Base-by-base conservation (phyloP, 306 rosid species). In the Trifolium subterraneum region DNA sequence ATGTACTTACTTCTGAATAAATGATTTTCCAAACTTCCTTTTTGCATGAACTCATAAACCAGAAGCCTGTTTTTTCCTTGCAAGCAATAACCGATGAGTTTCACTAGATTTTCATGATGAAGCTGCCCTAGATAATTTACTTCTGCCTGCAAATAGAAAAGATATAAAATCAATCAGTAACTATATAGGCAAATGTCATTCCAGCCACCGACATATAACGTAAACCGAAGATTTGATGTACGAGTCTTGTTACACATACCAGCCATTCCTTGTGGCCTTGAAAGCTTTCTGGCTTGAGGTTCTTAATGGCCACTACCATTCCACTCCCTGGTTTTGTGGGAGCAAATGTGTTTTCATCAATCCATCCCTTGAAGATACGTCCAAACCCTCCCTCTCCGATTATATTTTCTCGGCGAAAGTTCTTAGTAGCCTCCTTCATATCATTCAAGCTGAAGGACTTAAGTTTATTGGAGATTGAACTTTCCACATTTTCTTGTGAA, bases 231-330 rank as follows among this genome's bases (percentile, higher is more conserved):
- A 7, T 55, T 11, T 6, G 13, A 25, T 54, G 35, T 62, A 75
- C 22, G 74, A 64, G 45, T 70, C 44, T 55, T 63, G 10, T 73
- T 86, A 45, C 61, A 90, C 98, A 31, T 88, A 94, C 97, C 67
- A 94, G 98, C 97, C 98, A 94, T 82, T 94, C 98, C 74, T 87
- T 91, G 93, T 94, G 93, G 38, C 98, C 97, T 81, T 91, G 96
- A 84, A 88, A 92, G 84, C 98, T 94, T 82, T 83, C 98, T 68
- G 79, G 86, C 81, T 91, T 94, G 68, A 94, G 97, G 67, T 59
- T 90, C 86, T 94, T 94, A 74, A 94, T 81, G 55, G 97, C 98
- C 59, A 94, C 98, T 29, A 91, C 97, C 35, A 86, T 87, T 63
- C 98, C 97, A 56, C 81, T 84, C 18, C 98, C 98, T 20, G 94